Base-by-base conservation (phyloP, 1,284 basidiomycete species). In the Fomitopsis palustris region DNA sequence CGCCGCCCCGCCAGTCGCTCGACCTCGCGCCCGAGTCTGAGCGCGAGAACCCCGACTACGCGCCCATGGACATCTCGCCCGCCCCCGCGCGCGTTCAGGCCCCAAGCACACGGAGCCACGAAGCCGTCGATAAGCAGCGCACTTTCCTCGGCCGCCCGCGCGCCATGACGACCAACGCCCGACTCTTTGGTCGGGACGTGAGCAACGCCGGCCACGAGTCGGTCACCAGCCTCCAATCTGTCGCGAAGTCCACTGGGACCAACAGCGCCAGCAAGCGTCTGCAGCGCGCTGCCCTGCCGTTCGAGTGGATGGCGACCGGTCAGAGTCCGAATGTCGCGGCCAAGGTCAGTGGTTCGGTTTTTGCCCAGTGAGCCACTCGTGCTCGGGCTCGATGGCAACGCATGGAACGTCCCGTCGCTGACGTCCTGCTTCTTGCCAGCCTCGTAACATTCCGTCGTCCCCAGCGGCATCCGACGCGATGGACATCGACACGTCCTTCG, bases 41-140 rank as follows among this genome's bases (percentile, higher is more conserved):
- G 57, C 78, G 74, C 61, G 42, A 47, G 25, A 47, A 47, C 25
- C 75, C 78, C 42, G 78, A 84, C 62, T 63, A 71, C 21, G 70
- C 70, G 23, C 81, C 87, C 4, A 92, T 92, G 90, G 90, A 92
- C 67, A 87, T 92, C 47, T 92, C 90, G 4, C 90, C 90, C 14
- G 81, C 80, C 16, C 81, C 51, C 25, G n/a, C 45, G 58, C 71
- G 55, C 74, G 72, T 65, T 62, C 65, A 72, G 4, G 60, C 62
- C 25, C 65, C 63, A 9, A 45, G 23, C 42, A 45, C 9, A 21
- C 12, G 42, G 42, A 45, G 63, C 60, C 19, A 61, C 29, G n/a
- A 27, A 33, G 25, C 19, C 67, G 63, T 65, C 61, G 52, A 70
- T 61, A 63, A 61, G 53, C 72, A 68, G 53, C 69, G 68, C 29